Evolutionary conservation across 768 basidiomycete genomes (phyloP).

Genomic region (Mycena venus): DNA sequence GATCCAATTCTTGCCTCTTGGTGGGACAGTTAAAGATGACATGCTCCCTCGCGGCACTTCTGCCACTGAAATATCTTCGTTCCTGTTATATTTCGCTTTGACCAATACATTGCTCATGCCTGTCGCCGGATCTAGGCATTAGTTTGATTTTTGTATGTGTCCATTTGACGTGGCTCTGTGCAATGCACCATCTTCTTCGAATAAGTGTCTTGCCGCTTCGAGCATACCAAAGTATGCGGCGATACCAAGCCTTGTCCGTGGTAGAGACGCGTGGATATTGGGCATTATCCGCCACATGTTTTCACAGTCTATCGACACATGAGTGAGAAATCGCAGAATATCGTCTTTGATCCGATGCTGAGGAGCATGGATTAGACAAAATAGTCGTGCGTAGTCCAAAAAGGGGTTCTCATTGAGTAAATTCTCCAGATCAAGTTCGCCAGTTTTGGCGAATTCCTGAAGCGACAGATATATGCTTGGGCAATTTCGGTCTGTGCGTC

Average conservation of each 20-base stretch:
- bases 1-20: too few relatives aligned
- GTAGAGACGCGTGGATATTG: not conserved
- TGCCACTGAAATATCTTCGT: too few relatives aligned
- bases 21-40: too few relatives aligned
- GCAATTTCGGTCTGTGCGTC: not conserved
- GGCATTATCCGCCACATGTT: not conserved
- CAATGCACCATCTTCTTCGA: not conserved
- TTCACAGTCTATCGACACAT: too few relatives aligned
- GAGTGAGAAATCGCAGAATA: not conserved
- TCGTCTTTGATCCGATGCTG: not conserved
- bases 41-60: too few relatives aligned
- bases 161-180: not conserved
- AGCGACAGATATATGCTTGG: not conserved
- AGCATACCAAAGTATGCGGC: not conserved
- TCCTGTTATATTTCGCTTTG: too few relatives aligned
- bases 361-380: not conserved
- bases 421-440: not conserved
- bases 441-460: not conserved
- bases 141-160: too few relatives aligned
- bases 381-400: not conserved
- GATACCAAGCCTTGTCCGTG: not conserved
- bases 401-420: not conserved
- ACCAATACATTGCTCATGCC: too few relatives aligned
- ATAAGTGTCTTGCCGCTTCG: not conserved
- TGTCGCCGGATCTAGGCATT: too few relatives aligned